These are phyloP conservation scores for Triticum turgidum DNA, from an alignment of 176 grass and related monocot species.

Conservation along the genomic window DNA sequence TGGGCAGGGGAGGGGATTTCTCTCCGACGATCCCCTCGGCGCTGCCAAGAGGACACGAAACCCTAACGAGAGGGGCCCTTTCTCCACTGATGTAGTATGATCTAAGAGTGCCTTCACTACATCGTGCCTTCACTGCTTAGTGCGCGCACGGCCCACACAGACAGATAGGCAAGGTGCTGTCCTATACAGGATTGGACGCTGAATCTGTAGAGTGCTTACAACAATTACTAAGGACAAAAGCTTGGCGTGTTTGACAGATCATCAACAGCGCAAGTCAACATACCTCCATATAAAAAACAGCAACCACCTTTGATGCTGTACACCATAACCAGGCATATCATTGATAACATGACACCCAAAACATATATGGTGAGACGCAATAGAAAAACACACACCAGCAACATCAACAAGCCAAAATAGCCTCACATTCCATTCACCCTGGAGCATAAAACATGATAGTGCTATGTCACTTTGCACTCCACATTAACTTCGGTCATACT, in stretches of 20 bases:
- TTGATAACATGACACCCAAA: conserved; percentile 11
- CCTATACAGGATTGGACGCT: too few species aligned
- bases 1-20: too few species aligned
- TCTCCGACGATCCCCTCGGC: too few species aligned
- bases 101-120: too few species aligned
- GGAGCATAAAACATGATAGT: conserved; percentile 21
- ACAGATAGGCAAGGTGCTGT: too few species aligned
- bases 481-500: conserved; percentile 10
- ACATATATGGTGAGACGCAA: conserved; percentile 31
- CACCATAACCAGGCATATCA: conserved; percentile 31
- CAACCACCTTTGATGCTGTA: conserved; percentile 40
- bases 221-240: not conserved
- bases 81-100: too few species aligned
- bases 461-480: conserved; percentile 22
- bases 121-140: too few species aligned
- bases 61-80: too few species aligned
- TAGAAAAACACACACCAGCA: conserved; percentile 37
- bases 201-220: too few species aligned
- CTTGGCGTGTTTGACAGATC: not conserved
- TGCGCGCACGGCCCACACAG: too few species aligned
- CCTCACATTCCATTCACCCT: conserved; percentile 21
- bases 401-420: conserved; percentile 31
- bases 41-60: too few species aligned
- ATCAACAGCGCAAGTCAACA: not conserved
- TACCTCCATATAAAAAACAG: conserved; percentile 17